Base-by-base conservation (phyloP, 768 basidiomycete species). In the Hirschioporus abietinus region DNA sequence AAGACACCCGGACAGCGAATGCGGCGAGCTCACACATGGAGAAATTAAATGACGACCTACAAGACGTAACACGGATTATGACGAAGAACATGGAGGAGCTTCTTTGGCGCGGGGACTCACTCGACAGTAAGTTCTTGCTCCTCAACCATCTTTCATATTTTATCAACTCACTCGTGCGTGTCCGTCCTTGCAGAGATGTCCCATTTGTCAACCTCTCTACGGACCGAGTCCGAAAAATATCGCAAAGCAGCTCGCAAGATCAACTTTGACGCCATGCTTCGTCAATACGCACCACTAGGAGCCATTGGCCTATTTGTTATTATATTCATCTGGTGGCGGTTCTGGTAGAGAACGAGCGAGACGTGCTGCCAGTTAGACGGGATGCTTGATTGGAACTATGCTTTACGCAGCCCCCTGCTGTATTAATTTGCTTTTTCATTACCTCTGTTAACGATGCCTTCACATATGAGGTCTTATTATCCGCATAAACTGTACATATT, bases 51-150 rank as follows among this genome's bases (percentile, higher is more conserved):
- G 95, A 95, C 72, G 96, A 99, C 70, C 81, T 99, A 42, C 95
- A 97, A 74, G 97, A 99, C 74, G 97, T 99, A 67, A 98, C 97
- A 63, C 83, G 94, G 70, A 99, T 99, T 78, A 99, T 99, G 97
- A 99, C 97, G 9, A 99, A 99, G 82, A 99, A 99, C 74, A 99
- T 99, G 96, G 97, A 99, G 78, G 97, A 99, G 77, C 80, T 99
- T 64, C 79, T 99, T 63, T 99, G 96, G 97, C 83, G 97, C 76
- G 97, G 97, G 27, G 97, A 99, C 76, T 96, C 94, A 34, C 83
- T 99, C 67, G 97, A 99, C 77, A 84, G 97, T 96, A 74, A 71
- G 92, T 80, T 60, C 57, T 42, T 57, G 26, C 69, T 65, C 59
- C 58, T 24, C 6, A 64, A 64, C 5, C 58, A 58, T 23, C 65